Base-by-base conservation (phyloP, 192 early-diverging fungal genomes). In the Coemansia sp. region DNA sequence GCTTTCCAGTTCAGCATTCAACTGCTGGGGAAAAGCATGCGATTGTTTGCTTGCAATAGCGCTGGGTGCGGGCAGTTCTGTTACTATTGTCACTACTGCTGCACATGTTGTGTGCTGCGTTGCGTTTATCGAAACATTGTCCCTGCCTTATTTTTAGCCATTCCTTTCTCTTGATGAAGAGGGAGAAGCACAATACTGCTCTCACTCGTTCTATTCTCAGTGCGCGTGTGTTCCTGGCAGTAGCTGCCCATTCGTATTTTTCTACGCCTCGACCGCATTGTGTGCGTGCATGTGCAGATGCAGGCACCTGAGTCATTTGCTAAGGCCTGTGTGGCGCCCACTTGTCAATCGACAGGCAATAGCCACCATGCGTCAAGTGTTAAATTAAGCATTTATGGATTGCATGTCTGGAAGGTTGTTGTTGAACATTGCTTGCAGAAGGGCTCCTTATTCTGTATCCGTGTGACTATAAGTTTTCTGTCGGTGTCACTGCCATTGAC, bases 261-360 rank as follows among this genome's bases (percentile, higher is more conserved):
- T 49, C 18, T 49, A 43, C 18, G 47, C 18, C 53, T 54, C 45
- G 27, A 47, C 58, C 43, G 16, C 59, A 27, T 59, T 59, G 22
- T 50, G n/a, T 37, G 27, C 37, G 20, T 59, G 43, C 23, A 47
- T 61, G 59, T 48, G 60, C 60, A 23, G 19, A 37, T 52, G 48
- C 39, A 27, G 38, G 52, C 62, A 55, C 52, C 62, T 54, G 54
- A 47, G 62, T 43, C 39, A 39, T 47, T 64, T 26, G 38, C 62
- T 43, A 56, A 45, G 6, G 62, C 54, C 52, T 26, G 37, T 47
- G 62, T 64, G 62, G 62, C 62, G 62, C 54, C 62, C 62, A 64
- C 50, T 64, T 22, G 54, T 43, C 62, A 64, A 56, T 64, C 54
- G 54, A 56, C 18, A 11, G 3, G 22, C 53, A 54, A 54, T 54